Evolutionary conservation across 2,329 filamentous ascomycete genomes (phyloP).

Genomic region (Pseudogymnoascus sp.): DNA sequence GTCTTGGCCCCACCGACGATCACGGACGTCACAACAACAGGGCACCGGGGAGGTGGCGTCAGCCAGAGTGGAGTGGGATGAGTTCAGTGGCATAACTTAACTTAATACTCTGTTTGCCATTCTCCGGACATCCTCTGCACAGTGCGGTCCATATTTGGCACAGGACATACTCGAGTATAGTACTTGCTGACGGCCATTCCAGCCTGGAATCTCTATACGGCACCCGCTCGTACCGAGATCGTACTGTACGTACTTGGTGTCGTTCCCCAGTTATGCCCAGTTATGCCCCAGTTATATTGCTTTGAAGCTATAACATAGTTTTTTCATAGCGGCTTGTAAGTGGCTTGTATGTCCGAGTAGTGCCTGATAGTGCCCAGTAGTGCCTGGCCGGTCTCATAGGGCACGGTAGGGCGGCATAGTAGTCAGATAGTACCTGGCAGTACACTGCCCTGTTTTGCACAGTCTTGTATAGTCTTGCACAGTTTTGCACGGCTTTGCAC

Average conservation of each 20-base stretch:
- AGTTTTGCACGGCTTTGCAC: not conserved
- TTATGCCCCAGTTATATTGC: not conserved
- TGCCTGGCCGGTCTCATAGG: not conserved
- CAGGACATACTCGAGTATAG: not conserved
- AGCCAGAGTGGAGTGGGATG: not conserved
- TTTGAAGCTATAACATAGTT: not conserved
- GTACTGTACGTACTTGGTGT: not conserved
- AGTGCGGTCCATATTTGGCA: not conserved
- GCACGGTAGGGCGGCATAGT: not conserved
- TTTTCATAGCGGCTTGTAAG: not conserved
- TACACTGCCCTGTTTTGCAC: not conserved
- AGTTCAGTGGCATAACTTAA: not conserved
- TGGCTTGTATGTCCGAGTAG: not conserved
- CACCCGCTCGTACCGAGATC: not conserved
- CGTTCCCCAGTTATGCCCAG: not conserved
- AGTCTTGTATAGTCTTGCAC: too few relatives aligned
- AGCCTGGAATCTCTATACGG: not conserved
- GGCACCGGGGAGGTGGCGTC: not conserved
- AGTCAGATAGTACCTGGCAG: not conserved
- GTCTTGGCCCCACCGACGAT: constrained; percentile 1
- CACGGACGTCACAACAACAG: not conserved
- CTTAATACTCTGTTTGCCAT: not conserved
- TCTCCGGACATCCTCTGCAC: too few relatives aligned
- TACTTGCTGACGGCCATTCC: not conserved
- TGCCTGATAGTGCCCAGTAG: not conserved